Evolutionary conservation across 495 filamentous ascomycete genomes (phyloP).

Genomic region (Annulohypoxylon bovei): DNA sequence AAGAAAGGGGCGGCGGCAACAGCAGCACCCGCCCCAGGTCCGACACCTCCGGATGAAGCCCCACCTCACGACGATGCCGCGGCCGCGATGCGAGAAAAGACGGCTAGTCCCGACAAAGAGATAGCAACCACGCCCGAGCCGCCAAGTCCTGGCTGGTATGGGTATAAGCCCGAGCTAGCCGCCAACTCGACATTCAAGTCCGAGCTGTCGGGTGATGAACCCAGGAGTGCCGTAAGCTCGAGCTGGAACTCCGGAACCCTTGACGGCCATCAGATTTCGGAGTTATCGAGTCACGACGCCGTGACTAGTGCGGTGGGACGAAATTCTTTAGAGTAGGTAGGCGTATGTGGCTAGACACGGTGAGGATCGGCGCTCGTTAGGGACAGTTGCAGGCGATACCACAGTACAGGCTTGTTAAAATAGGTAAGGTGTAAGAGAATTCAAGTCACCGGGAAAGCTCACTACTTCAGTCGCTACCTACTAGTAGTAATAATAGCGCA

Average conservation of each 20-base stretch:
- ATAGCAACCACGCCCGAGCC: constrained; percentile 3
- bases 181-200: constrained; percentile 1
- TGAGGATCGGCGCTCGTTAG: neutral
- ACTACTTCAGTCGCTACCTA: too few species aligned
- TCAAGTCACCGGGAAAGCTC: too few species aligned
- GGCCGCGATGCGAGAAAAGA: neutral
- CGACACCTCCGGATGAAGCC: neutral
- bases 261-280: neutral
- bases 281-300: constrained; percentile 12
- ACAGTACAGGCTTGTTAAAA: neutral
- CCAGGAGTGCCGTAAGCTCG: neutral
- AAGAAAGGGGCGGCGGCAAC: neutral
- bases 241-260: constrained; percentile 27
- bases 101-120: constrained; percentile 3
- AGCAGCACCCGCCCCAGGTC: neutral
- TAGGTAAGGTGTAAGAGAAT: neutral
- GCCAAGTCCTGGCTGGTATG: constrained; percentile 7
- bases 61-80: neutral
- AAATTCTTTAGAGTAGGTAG: constrained; percentile 1
- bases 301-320: neutral
- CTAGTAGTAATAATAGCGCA: too few species aligned
- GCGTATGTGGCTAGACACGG: neutral
- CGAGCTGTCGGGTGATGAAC: constrained; percentile 13
- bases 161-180: constrained; percentile 15
- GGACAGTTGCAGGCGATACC: neutral